phyloP scores from a whole-genome alignment of 1,139 yeast genomes.

The Nadsonia commutata region DNA sequence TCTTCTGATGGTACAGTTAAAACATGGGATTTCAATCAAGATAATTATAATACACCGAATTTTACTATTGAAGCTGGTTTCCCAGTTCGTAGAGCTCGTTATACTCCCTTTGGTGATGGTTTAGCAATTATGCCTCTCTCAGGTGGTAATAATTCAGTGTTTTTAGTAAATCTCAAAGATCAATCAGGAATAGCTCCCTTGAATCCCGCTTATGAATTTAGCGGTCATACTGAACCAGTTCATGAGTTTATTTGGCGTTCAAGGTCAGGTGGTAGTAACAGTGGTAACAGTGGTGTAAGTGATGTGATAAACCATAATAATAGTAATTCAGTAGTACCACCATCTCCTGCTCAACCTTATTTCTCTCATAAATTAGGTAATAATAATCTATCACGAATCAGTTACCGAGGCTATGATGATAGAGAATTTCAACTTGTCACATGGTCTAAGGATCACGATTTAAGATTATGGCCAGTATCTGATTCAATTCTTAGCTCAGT shows the following conservation, averaged over 20 bases:
- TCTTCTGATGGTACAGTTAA: slow-evolving; percentile 82
- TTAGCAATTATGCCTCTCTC: slow-evolving; percentile 83
- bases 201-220: slow-evolving; percentile 47
- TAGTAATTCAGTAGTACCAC: too few species aligned
- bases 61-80: slow-evolving; percentile 48
- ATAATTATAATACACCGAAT: slow-evolving; percentile 23
- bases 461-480: slow-evolving; percentile 68
- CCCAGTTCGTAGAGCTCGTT: slow-evolving; percentile 81
- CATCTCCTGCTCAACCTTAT: too few species aligned
- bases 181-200: slow-evolving; percentile 20
- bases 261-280: slow-evolving; percentile 25
- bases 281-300: neutral
- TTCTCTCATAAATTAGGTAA: too few species aligned
- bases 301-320: too few species aligned
- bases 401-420: slow-evolving; percentile 34
- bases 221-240: slow-evolving; percentile 74
- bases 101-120: slow-evolving; percentile 82
- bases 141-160: slow-evolving; percentile 70
- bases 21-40: slow-evolving; percentile 50
- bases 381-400: too few species aligned
- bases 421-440: slow-evolving; percentile 81
- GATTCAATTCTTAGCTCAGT: slow-evolving; percentile 45
- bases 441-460: slow-evolving; percentile 82
- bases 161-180: slow-evolving; percentile 36
- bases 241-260: slow-evolving; percentile 82